These are phyloP conservation scores for Aspergillus fijiensis DNA, from an alignment of 2,329 filamentous ascomycete genomes.

Conservation along the genomic window DNA sequence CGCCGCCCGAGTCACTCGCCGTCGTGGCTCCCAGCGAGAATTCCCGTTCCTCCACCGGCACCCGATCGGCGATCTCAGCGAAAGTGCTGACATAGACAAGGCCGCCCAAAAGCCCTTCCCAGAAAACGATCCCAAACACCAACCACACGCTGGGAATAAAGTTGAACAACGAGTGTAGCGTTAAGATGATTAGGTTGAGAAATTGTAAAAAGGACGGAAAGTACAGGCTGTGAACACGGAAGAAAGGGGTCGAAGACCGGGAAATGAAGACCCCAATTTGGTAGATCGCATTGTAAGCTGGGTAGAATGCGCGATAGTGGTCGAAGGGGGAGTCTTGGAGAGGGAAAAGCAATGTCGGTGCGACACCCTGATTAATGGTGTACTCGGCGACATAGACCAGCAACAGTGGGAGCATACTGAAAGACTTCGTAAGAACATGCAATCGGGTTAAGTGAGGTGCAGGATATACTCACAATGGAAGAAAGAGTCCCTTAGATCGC, in stretches of 20 bases:
- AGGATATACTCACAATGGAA: slow-evolving; percentile 59
- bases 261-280: slow-evolving; percentile 95
- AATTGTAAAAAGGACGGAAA: slow-evolving; percentile 79
- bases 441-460: background rate
- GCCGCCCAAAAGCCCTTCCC: slow-evolving; percentile 89
- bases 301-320: slow-evolving; percentile 85
- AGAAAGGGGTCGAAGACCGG: slow-evolving; percentile 82
- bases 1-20: slow-evolving; percentile 87
- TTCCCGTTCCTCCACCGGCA: slow-evolving; percentile 75
- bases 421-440: slow-evolving; percentile 14
- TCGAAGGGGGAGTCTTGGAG: slow-evolving; percentile 72
- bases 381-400: slow-evolving; percentile 96
- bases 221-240: slow-evolving; percentile 79
- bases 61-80: slow-evolving; percentile 84
- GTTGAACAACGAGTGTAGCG: slow-evolving; percentile 71
- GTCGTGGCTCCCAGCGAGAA: slow-evolving; percentile 88
- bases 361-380: slow-evolving; percentile 92
- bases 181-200: slow-evolving; percentile 71
- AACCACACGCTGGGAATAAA: slow-evolving; percentile 84
- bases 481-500: slow-evolving; percentile 68
- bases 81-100: slow-evolving; percentile 96
- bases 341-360: slow-evolving; percentile 86
- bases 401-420: slow-evolving; percentile 80
- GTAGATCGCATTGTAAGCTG: slow-evolving; percentile 91
- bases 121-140: slow-evolving; percentile 83